Conservation (phyloP, 2,329 filamentous ascomycete genomes). For the Microdochium trichocladiopsis region DNA sequence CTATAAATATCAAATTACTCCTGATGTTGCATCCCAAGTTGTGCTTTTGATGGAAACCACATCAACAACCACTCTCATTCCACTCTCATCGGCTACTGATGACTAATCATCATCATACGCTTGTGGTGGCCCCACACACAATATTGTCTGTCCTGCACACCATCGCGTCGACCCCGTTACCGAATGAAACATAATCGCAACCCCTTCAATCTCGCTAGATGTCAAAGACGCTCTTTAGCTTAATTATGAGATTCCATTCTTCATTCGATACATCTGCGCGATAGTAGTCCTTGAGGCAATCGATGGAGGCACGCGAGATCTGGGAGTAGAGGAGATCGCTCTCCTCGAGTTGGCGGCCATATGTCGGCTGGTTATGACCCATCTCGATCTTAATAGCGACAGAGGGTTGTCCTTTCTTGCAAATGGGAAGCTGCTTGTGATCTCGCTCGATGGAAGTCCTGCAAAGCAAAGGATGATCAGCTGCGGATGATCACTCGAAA, state of each 20-base stretch:
- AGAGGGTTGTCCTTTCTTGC: conserved; percentile 95
- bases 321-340: conserved; percentile 80
- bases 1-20: no score
- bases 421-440: conserved; percentile 87
- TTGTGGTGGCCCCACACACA: no score
- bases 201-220: no score
- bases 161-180: no score
- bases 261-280: conserved; percentile 33
- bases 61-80: no score
- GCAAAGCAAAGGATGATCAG: conserved; percentile 20
- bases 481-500: neutral
- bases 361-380: conserved; percentile 84
- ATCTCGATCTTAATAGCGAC: conserved; percentile 97
- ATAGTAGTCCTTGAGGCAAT: conserved; percentile 95
- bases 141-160: no score
- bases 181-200: no score
- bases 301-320: conserved; percentile 82
- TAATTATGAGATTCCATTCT: neutral
- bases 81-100: no score
- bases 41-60: no score
- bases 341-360: conserved; percentile 93
- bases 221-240: no score
- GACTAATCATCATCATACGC: no score
- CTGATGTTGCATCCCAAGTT: no score
- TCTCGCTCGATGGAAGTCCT: conserved; percentile 97